Base-by-base conservation (phyloP, 75 land plant genomes). In the Pinus taeda region DNA sequence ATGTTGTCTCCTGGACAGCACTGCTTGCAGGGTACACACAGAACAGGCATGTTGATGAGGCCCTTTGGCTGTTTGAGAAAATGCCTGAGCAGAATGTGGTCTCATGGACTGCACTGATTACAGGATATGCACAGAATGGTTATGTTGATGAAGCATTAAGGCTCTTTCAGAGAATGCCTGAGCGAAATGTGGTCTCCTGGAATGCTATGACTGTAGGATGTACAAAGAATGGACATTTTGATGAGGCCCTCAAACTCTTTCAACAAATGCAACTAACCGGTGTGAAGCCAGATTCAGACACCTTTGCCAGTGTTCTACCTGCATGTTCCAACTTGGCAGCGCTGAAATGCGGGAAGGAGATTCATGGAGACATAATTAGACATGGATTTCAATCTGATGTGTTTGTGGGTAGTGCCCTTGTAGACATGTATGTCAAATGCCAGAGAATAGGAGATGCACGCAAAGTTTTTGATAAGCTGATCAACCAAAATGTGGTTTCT, bases 1-100 rank as follows among this genome's bases (percentile, higher is more conserved):
- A 87, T 81, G 88, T 89, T 6, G 89, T 92, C 9, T 83, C 90
- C 12, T 92, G 94, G 94, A 90, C 87, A 0, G 78, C 83, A 15
- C 75, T 92, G 61, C 86, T 92, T 76, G 80, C 82, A 75, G 92
- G 90, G 6, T 86, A 76, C 57, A 77, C 81, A 26, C 88, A 78
- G 58, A 65, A 81, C 57, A 85, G 88, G 4, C 58, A 80, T 60
- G 76, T 81, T 24, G 63, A 62, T 4, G 81, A 66, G 17, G 61
- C 87, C 1, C 17, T 82, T 18, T 36, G 30, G 12, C 66, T 90
- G 33, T 84, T 90, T 22, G 15, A 37, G 33, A 21, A 70, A 53
- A 92, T 92, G 95, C 59, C 80, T 49, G 55, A 49, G 12, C 11
- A 49, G 55, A 49, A 49, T 49, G 55, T 49, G 55, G 55, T 49